These are phyloP conservation scores for Epichloe aotearoae DNA, from an alignment of 2,329 filamentous ascomycete genomes.

Conservation along the genomic window DNA sequence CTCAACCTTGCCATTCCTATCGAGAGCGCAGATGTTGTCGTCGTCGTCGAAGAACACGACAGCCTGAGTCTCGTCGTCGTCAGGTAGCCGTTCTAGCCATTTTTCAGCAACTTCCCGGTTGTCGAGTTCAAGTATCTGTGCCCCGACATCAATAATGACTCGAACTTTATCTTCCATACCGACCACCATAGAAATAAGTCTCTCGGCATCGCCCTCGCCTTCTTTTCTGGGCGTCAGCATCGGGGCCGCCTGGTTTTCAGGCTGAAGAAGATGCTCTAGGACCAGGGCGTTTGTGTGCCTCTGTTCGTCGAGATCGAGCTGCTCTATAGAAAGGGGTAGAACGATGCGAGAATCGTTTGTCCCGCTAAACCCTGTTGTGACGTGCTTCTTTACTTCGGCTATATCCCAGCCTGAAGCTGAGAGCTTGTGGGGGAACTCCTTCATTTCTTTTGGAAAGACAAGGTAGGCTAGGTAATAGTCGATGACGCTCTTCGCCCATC, in stretches of 20 bases:
- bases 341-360: constrained; percentile 51
- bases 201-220: constrained; percentile 15
- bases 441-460: constrained; percentile 48
- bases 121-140: constrained; percentile 50
- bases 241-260: constrained; percentile 30
- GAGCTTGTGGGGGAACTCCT: constrained; percentile 50
- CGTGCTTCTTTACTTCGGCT: constrained; percentile 28
- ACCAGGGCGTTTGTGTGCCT: constrained; percentile 56
- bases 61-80: constrained; percentile 7
- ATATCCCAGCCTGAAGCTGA: constrained; percentile 58
- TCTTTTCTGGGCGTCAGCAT: constrained; percentile 1
- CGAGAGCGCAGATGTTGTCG: constrained; percentile 41
- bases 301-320: constrained; percentile 41
- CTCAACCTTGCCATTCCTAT: constrained; percentile 32
- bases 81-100: constrained; percentile 32
- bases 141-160: constrained; percentile 59
- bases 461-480: constrained; percentile 49
- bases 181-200: constrained; percentile 30
- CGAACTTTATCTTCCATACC: constrained; percentile 25
- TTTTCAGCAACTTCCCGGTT: constrained; percentile 39
- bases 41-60: constrained; percentile 44
- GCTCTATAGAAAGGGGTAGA: constrained; percentile 41
- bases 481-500: constrained; percentile 37
- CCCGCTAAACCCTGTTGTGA: constrained; percentile 55
- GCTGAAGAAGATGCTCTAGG: constrained; percentile 40